phyloP scores from a whole-genome alignment of 345 rosid species.

The Hibiscus syriacus region DNA sequence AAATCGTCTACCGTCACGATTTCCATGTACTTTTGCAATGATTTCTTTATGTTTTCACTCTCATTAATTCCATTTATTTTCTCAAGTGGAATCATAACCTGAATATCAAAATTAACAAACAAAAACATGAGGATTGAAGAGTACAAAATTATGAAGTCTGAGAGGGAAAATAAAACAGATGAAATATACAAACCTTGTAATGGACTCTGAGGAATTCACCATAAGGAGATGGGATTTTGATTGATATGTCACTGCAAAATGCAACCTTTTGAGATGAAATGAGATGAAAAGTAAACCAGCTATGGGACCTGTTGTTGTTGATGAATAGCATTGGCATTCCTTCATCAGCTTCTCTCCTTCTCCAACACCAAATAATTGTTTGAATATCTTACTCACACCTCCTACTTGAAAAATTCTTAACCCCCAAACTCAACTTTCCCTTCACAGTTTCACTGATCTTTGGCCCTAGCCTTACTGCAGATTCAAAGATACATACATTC shows the following conservation, averaged over 20 bases:
- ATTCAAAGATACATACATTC: too few species aligned
- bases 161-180: too few species aligned
- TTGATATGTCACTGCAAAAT: constrained; percentile 39
- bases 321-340: constrained; percentile 46
- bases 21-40: constrained; percentile 64
- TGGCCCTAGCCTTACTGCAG: too few species aligned
- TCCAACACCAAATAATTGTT: constrained; percentile 23
- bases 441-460: too few species aligned
- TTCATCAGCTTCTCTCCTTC: constrained; percentile 41
- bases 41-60: constrained; percentile 47
- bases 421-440: too few species aligned
- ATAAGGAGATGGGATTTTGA: constrained; percentile 29
- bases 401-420: too few species aligned
- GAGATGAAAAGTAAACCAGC: constrained; percentile 51
- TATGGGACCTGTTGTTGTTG: constrained; percentile 51
- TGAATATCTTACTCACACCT: too few species aligned
- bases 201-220: constrained; percentile 36
- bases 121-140: too few species aligned
- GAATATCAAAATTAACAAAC: too few species aligned
- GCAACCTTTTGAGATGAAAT: constrained; percentile 33
- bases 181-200: constrained; percentile 51
- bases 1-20: constrained; percentile 54
- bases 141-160: too few species aligned
- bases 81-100: constrained; percentile 49
- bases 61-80: constrained; percentile 45